A percentile compares a stretch with the other conserved stretches of the same genome.
phyloP scores from a whole-genome alignment of 441 rosid species.

The Mallotus japonicus region DNA sequence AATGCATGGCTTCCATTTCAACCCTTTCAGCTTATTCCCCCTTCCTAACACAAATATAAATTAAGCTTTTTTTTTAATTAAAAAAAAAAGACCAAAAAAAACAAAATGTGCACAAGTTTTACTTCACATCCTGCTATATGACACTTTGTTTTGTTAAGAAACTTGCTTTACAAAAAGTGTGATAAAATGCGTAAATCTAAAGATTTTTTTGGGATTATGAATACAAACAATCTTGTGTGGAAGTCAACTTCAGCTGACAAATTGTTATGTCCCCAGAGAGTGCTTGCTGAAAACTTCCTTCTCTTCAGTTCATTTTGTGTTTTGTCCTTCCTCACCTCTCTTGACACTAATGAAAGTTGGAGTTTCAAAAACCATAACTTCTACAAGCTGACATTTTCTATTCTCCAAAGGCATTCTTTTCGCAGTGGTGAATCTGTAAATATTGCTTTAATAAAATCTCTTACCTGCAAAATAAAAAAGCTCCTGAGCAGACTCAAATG shows the following conservation, averaged over 20 bases:
- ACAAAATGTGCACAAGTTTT: neutral
- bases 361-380: neutral
- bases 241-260: neutral
- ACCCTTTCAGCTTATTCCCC: too few relatives aligned
- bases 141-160: neutral
- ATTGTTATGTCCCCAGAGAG: neutral
- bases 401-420: conserved; percentile 90
- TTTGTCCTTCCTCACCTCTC: neutral
- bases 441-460: conserved; percentile 80
- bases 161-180: neutral
- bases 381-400: conserved; percentile 53
- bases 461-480: conserved; percentile 48
- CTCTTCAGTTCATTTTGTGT: neutral
- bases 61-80: too few relatives aligned
- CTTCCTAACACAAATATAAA: too few relatives aligned
- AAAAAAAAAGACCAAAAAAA: neutral
- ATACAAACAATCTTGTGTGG: neutral
- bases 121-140: neutral
- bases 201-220: conserved; percentile 4
- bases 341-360: neutral
- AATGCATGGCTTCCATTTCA: too few relatives aligned
- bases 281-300: neutral
- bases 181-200: neutral
- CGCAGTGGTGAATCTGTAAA: conserved; percentile 84
- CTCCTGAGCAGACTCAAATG: neutral